Evolutionary conservation across 1,139 yeast species (phyloP).

Genomic region (Saccharomyces pastorianus): DNA sequence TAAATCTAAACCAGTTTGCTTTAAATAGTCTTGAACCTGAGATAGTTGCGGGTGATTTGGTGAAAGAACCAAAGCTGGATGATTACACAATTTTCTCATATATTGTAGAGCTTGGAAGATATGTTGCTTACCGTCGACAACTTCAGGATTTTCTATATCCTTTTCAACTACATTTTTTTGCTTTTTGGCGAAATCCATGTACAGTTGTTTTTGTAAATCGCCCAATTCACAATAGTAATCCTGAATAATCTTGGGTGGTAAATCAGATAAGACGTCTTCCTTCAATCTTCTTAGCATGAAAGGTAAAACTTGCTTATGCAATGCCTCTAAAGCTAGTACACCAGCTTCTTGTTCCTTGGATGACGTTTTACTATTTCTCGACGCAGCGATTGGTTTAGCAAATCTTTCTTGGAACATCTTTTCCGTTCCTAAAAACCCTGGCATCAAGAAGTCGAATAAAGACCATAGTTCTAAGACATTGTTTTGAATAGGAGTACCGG

Average conservation of each 20-base stretch:
- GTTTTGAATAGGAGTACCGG: conserved; percentile 98
- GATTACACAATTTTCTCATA: conserved; percentile 94
- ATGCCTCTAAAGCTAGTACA: conserved; percentile 87
- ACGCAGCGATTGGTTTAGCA: conserved; percentile 94
- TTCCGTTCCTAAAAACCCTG: conserved; percentile 94
- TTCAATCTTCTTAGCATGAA: conserved; percentile 92
- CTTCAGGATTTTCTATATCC: conserved; percentile 43
- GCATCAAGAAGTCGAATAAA: conserved; percentile 94
- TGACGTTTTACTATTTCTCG: conserved; percentile 82
- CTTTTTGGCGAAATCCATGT: conserved; percentile 84
- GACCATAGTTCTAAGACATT: conserved; percentile 97
- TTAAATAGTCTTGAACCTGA: conserved; percentile 55
- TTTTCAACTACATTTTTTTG: conserved; percentile 67
- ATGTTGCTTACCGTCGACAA: conserved; percentile 63
- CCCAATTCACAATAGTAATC: conserved; percentile 95
- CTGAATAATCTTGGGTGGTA: conserved; percentile 97
- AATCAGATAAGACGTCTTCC: conserved; percentile 90
- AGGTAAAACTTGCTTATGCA: conserved; percentile 94
- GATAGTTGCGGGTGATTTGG: conserved; percentile 79
- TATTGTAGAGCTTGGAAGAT: conserved; percentile 96
- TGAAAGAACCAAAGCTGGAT: conserved; percentile 86
- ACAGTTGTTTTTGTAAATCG: conserved; percentile 78
- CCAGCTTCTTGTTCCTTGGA: conserved; percentile 96
- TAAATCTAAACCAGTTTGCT: conserved; percentile 50
- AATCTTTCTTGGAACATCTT: conserved; percentile 89